A percentile compares a stretch with the other conserved stretches of the same genome.
Conservation (phyloP, 1,139 yeast genomes). For the Nakaseomyces glabratus region DNA sequence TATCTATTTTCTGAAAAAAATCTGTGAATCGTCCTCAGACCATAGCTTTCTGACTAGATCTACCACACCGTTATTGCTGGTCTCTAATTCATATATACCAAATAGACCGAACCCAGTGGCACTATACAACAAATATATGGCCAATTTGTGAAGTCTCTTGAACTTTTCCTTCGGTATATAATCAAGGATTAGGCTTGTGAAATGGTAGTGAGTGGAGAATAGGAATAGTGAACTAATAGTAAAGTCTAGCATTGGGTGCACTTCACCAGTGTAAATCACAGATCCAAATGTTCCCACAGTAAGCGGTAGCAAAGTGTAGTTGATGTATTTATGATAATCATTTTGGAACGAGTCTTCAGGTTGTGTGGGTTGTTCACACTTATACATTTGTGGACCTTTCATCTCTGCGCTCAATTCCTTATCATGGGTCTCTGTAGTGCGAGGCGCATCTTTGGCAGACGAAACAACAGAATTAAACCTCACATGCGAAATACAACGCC, state of each 20-base stretch:
- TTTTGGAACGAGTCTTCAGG: constrained; percentile 84
- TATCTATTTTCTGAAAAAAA: constrained; percentile 3
- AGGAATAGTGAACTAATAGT: constrained; percentile 52
- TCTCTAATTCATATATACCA: constrained; percentile 78
- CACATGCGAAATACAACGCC: too few relatives aligned
- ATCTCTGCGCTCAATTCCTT: too few relatives aligned
- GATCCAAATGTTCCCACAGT: constrained; percentile 62
- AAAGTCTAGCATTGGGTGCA: constrained; percentile 64
- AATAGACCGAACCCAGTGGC: constrained; percentile 69
- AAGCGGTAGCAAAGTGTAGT: constrained; percentile 68
- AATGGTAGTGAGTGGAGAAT: constrained; percentile 72
- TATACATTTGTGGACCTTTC: too few relatives aligned
- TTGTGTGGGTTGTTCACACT: neutral
- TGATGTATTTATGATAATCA: constrained; percentile 67
- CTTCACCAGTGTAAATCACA: constrained; percentile 37
- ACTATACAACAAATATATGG: constrained; percentile 53
- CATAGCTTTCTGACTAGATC: constrained; percentile 41
- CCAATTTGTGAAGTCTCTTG: constrained; percentile 58
- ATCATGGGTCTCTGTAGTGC: too few relatives aligned
- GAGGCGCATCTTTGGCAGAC: too few relatives aligned
- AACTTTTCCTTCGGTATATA: constrained; percentile 80
- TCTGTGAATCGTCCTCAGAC: constrained; percentile 28
- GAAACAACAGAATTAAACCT: too few relatives aligned
- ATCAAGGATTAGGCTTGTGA: constrained; percentile 79
- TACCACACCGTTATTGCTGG: constrained; percentile 51